Evolutionary conservation across 2,329 filamentous ascomycete species (phyloP).

Genomic region (Aspergillus spinulosporus): DNA sequence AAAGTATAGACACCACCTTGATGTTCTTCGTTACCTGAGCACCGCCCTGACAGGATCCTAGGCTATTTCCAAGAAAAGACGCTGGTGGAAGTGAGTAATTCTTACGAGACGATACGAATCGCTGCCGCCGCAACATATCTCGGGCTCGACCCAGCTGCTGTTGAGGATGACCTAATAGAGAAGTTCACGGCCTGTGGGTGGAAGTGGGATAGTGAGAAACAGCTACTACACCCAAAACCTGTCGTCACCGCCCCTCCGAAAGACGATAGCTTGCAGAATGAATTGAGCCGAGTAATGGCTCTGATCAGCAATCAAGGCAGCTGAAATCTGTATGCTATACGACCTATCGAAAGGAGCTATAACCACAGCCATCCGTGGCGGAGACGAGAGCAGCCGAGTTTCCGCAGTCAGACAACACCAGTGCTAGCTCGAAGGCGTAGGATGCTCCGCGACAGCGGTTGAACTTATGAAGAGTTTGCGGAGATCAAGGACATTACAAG

Average conservation of each 20-base stretch:
- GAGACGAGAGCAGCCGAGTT: constrained; percentile 1
- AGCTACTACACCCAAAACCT: constrained; percentile 37
- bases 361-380: background rate
- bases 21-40: background rate
- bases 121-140: constrained; percentile 38
- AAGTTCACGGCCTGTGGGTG: constrained; percentile 40
- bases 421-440: constrained; percentile 5
- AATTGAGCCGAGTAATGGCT: constrained; percentile 35
- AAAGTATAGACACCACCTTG: constrained; percentile 29
- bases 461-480: background rate
- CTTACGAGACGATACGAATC: constrained; percentile 43
- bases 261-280: constrained; percentile 24
- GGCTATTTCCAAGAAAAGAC: constrained; percentile 43
- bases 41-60: constrained; percentile 17
- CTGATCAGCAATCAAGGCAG: constrained; percentile 33
- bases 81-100: constrained; percentile 39
- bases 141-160: constrained; percentile 33
- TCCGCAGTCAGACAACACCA: background rate
- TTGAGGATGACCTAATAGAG: constrained; percentile 33
- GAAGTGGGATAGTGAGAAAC: constrained; percentile 39
- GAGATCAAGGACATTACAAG: constrained; percentile 16
- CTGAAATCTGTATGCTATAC: constrained; percentile 18
- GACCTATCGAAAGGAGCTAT: background rate
- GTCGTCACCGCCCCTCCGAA: constrained; percentile 21
- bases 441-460: constrained; percentile 13